A percentile compares a stretch with the other conserved stretches of the same genome.
Conservation (phyloP, 2,329 filamentous ascomycete species). For the Botrytis porri region DNA sequence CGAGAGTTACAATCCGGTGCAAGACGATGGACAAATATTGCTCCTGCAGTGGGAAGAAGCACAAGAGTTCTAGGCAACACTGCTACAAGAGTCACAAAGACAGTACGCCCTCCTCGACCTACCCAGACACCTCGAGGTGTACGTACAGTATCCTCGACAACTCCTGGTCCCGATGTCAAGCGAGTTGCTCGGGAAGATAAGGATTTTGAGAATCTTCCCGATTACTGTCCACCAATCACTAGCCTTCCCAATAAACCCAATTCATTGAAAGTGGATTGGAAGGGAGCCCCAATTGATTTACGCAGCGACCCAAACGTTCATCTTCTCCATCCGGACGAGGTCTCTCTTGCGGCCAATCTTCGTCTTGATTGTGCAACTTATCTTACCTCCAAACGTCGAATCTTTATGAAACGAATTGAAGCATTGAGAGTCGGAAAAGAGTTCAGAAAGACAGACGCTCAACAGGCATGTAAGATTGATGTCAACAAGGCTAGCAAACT, state of each 20-base stretch:
- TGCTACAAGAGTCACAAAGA: slow-evolving; percentile 14
- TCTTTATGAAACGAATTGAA: slow-evolving; percentile 75
- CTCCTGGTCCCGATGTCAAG: slow-evolving; percentile 39
- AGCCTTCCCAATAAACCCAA: slow-evolving; percentile 66
- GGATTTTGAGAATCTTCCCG: slow-evolving; percentile 68
- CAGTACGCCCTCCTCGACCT: slow-evolving; percentile 20
- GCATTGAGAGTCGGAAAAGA: slow-evolving; percentile 68
- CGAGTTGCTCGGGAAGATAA: slow-evolving; percentile 75
- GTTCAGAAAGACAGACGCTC: slow-evolving; percentile 92
- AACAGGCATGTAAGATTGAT: slow-evolving; percentile 96
- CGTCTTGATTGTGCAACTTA: slow-evolving; percentile 85
- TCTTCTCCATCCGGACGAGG: slow-evolving; percentile 75
- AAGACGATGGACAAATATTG: slow-evolving; percentile 32
- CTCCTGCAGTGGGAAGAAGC: slow-evolving; percentile 26
- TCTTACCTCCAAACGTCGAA: slow-evolving; percentile 86
- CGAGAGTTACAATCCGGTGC: slow-evolving; percentile 26
- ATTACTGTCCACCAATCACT: slow-evolving; percentile 68
- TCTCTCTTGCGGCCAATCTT: slow-evolving; percentile 72
- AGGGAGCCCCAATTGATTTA: slow-evolving; percentile 75
- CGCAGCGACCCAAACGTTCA: slow-evolving; percentile 65
- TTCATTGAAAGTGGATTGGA: slow-evolving; percentile 82
- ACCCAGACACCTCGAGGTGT: slow-evolving; percentile 22
- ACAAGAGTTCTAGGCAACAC: slow-evolving; percentile 6
- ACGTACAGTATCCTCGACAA: slow-evolving; percentile 21
- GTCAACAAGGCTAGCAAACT: slow-evolving; percentile 96